A percentile compares a stretch with the other conserved stretches of the same genome.
These are phyloP conservation scores for Magnolia sinica DNA, from an alignment of 164 flowering plant species.

Conservation along the genomic window DNA sequence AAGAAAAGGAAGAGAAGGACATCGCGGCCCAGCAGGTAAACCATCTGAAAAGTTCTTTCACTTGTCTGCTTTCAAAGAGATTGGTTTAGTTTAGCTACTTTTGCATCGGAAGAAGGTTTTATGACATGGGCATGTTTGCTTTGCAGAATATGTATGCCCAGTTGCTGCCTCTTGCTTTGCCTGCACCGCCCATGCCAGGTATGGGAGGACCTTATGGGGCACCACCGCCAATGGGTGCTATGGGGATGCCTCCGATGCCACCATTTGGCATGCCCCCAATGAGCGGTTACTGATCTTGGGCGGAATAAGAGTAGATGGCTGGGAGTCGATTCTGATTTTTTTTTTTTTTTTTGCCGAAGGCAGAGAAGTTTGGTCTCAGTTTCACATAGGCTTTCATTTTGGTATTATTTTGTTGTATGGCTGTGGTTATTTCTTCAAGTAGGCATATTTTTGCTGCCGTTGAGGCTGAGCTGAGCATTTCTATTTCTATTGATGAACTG, in stretches of 20 bases:
- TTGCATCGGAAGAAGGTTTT: background rate
- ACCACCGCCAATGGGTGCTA: conserved; percentile 88
- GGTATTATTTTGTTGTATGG: conserved; percentile 10
- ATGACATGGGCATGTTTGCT: background rate
- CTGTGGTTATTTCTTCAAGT: conserved; percentile 34
- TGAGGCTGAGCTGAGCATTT: conserved; percentile 26
- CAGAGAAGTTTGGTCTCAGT: conserved; percentile 16
- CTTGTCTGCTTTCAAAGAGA: background rate
- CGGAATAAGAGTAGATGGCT: background rate
- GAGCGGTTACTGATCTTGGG: conserved; percentile 53
- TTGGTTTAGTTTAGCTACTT: background rate
- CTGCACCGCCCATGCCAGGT: conserved; percentile 94
- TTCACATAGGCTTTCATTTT: conserved; percentile 9
- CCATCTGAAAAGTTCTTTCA: background rate
- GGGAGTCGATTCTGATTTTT: background rate
- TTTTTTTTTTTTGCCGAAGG: conserved; percentile 9
- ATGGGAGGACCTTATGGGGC: conserved; percentile 66
- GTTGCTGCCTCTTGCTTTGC: conserved; percentile 94
- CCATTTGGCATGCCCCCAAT: conserved; percentile 93
- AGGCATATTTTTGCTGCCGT: conserved; percentile 42
- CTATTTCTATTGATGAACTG: background rate
- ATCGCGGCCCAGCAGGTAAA: conserved; percentile 87
- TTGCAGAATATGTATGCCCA: conserved; percentile 99
- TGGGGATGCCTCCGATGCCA: conserved; percentile 95
- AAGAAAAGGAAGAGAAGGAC: conserved; percentile 94